Evolutionary conservation across 169 alveolate genomes (phyloP), one percentile per base, ranked within the genome.

Genomic region (Plasmodium coatneyi): DNA sequence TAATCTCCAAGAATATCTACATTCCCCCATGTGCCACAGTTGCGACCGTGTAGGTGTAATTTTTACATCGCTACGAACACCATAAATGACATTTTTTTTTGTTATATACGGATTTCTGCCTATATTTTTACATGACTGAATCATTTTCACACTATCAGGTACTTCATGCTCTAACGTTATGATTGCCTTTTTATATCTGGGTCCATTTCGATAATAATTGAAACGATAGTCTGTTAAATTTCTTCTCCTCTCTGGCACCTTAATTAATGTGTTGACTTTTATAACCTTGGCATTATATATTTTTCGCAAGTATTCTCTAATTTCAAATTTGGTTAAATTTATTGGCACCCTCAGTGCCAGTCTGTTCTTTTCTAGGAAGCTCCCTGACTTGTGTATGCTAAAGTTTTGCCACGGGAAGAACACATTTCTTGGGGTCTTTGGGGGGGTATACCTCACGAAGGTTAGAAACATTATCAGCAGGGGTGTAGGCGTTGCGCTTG

Each of bases 361-460:
- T 41, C 98, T 92, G 74, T 97, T 96, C 39, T 96, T 95, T 93
- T 97, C 98, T 74, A 97, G 91, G 80, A 95, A 97, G 36, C 96
- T 95, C 12, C 98, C 98, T 28, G 98, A 93, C 34, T 96, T 96
- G 92, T 97, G 98, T 56, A 97, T 84, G 39, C 95, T 81, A 81
- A 97, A 92, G 32, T 80, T 96, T 19, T 96, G 98, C 98, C 98
- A 97, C 30, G 98, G 98, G 93, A 97, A 97, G 83, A 95, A 97
- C 36, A 97, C 97, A 84, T 97, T 97, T 95, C 98, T 95, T 78
- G 94, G 94, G 7, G 89, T 89, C 66, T 89, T 89, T 5, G 94
- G 94, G 10, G 94, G 94, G 12, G 94, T 89, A n/a, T 54, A 71
- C 12, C 82, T 86, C 79, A 89, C 52, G 22, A 78, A 78, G 71